These are phyloP conservation scores for Aspergillus uvarum DNA, from an alignment of 2,329 filamentous ascomycete species.

Conservation along the genomic window DNA sequence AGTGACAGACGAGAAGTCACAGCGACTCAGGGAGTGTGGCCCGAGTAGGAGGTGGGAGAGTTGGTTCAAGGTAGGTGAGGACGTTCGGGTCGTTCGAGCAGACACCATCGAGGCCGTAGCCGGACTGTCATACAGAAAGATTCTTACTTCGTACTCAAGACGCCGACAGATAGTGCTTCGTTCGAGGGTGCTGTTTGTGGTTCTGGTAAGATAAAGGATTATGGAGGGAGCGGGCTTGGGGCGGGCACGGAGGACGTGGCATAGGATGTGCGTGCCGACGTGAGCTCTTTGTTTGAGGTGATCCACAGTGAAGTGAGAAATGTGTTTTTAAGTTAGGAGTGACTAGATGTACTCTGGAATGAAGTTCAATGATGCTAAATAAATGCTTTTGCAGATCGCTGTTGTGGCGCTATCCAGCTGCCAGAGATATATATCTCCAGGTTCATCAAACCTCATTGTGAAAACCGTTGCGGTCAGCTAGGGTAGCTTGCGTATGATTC, in stretches of 20 bases:
- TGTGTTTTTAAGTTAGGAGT: no score
- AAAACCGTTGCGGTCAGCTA: no score
- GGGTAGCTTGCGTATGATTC: no score
- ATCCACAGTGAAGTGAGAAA: constrained; percentile 12
- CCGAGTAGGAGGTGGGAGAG: constrained; percentile 12
- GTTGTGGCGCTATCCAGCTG: no score
- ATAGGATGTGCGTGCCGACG: constrained; percentile 18
- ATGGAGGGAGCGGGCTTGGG: constrained; percentile 9
- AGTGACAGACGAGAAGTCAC: no score
- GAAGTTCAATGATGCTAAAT: no score
- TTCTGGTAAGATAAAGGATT: constrained; percentile 15
- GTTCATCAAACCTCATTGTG: no score
- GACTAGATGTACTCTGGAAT: no score
- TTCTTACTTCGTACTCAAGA: constrained; percentile 3
- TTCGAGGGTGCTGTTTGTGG: constrained; percentile 16
- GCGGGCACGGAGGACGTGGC: constrained; percentile 16
- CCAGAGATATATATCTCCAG: no score
- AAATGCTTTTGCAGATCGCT: no score
- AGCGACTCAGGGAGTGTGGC: no score
- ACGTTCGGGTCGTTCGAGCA: constrained; percentile 11
- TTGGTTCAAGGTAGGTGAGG: constrained; percentile 14
- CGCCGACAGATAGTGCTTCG: constrained; percentile 17
- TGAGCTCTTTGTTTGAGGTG: constrained; percentile 12
- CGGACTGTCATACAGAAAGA: constrained; percentile 19
- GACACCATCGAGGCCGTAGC: constrained; percentile 13